Conservation (phyloP, 2,329 filamentous ascomycete genomes). For the Exophiala bonariae region DNA sequence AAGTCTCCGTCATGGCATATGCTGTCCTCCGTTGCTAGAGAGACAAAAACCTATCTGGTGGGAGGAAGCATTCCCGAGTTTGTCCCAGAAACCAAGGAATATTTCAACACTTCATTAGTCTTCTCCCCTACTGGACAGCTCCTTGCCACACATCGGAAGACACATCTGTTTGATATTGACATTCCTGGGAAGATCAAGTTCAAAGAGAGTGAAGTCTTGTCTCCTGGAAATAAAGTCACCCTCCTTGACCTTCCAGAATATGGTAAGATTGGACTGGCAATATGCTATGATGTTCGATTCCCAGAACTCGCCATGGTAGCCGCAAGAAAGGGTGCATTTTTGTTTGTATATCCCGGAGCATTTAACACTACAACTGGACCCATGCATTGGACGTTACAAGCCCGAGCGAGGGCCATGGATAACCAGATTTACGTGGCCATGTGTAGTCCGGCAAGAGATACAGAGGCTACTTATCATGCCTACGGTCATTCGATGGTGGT, state of each 20-base stretch:
- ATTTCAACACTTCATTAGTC: constrained; percentile 88
- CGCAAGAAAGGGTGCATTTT: constrained; percentile 80
- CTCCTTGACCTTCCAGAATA: constrained; percentile 85
- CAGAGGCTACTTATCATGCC: constrained; percentile 76
- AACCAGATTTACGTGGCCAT: constrained; percentile 93
- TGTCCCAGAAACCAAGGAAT: constrained; percentile 63
- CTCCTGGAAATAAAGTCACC: constrained; percentile 80
- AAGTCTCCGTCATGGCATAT: constrained; percentile 84
- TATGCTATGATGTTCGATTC: constrained; percentile 98
- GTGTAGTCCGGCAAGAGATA: constrained; percentile 85
- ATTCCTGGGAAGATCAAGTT: constrained; percentile 95
- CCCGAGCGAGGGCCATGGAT: constrained; percentile 80
- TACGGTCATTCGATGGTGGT: constrained; percentile 90
- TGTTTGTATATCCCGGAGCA: constrained; percentile 89
- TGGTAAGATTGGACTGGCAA: constrained; percentile 81
- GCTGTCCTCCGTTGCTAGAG: constrained; percentile 74
- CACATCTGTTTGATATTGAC: constrained; percentile 96
- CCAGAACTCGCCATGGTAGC: constrained; percentile 90
- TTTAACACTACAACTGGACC: constrained; percentile 94
- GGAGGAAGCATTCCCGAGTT: constrained; percentile 92
- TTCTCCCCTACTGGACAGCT: constrained; percentile 78
- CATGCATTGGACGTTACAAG: constrained; percentile 85
- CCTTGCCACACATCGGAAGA: constrained; percentile 86
- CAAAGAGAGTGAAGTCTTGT: constrained; percentile 84
- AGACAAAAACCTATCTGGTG: constrained; percentile 77